Base-by-base conservation (phyloP, 2,329 filamentous ascomycete species). In the Beauveria bassiana region DNA sequence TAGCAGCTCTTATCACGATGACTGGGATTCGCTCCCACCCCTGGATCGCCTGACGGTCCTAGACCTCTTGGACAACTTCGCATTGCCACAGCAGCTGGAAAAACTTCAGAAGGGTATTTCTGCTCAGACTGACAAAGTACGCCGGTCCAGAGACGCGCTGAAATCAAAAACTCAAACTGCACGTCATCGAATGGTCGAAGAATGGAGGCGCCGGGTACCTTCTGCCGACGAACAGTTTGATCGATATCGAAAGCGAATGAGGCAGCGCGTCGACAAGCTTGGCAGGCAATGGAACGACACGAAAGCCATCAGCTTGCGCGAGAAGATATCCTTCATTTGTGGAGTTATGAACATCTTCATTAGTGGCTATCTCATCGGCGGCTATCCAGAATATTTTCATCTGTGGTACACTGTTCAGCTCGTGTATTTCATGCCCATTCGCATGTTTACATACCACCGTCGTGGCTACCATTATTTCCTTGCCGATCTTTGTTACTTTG, bases 321-420 rank as follows among this genome's bases (percentile, higher is more conserved):
- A 99, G 77, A 99, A 99, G 81, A 79, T 96, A 54, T 93, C 93
- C 6, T 99, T 99, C 75, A 97, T 99, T 65, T 93, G 87, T 64
- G 95, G 92, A 69, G 93, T 97, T 67, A 85, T 97, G 77, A 99
- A 99, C 76, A 95, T 99, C 73, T 96, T 99, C 75, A 86, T 98
- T 72, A 96, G 91, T 66, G 95, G 93, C 62, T 98, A 96, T 73
- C 79, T 99, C 52, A 89, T 99, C 59, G 95, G 95, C 64, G 91
- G 86, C 34, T 88, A 82, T 68, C 92, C 95, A 0, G 81, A 96
- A 68, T 88, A 86, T 73, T 96, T 98, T 74, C 93, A 96, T 68
- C 78, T 89, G 66, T 99, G 95, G 95, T 99, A 96, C 74, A 93
- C 90, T 8, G 81, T 75, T 3, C 93, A 96, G 74, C 82, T 96